These are phyloP conservation scores for Colletotrichum magnum DNA, from an alignment of 2,329 filamentous ascomycete species.

Conservation along the genomic window DNA sequence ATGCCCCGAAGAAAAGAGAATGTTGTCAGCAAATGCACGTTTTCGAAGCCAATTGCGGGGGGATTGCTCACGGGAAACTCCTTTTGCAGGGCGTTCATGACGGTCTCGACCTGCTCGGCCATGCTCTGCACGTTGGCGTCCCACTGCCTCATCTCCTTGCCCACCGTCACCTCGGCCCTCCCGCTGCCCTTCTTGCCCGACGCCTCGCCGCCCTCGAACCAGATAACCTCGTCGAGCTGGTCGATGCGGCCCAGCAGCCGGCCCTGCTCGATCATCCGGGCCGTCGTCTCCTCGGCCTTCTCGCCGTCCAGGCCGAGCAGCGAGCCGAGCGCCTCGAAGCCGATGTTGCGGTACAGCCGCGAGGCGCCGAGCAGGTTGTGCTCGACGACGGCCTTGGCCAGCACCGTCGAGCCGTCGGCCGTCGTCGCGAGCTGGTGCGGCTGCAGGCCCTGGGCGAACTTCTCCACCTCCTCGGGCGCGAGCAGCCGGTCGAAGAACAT, in stretches of 20 bases:
- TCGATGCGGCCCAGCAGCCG: constrained; percentile 91
- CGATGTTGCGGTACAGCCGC: constrained; percentile 83
- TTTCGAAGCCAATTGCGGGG: constrained; percentile 21
- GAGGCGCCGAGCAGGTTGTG: constrained; percentile 94
- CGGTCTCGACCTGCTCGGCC: constrained; percentile 90
- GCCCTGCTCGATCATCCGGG: constrained; percentile 95
- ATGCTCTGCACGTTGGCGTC: constrained; percentile 89
- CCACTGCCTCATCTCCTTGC: constrained; percentile 85
- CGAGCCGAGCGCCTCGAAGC: constrained; percentile 79
- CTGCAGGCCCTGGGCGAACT: constrained; percentile 84
- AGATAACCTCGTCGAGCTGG: constrained; percentile 90
- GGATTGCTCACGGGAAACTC: constrained; percentile 76
- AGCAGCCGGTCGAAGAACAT: constrained; percentile 95
- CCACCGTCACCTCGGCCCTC: constrained; percentile 74
- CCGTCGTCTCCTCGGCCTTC: constrained; percentile 91
- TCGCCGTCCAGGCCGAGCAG: constrained; percentile 84
- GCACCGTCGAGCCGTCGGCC: constrained; percentile 90
- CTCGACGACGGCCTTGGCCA: constrained; percentile 94
- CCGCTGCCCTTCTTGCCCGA: constrained; percentile 78
- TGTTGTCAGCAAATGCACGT: too few relatives aligned
- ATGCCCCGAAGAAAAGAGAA: constrained; percentile 31
- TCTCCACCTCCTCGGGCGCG: constrained; percentile 83
- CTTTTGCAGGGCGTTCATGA: constrained; percentile 84
- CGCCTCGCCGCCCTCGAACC: constrained; percentile 83
- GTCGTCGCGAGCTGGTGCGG: constrained; percentile 93